Conservation (phyloP, 2,329 filamentous ascomycete genomes). For the Aureobasidium subglaciale region DNA sequence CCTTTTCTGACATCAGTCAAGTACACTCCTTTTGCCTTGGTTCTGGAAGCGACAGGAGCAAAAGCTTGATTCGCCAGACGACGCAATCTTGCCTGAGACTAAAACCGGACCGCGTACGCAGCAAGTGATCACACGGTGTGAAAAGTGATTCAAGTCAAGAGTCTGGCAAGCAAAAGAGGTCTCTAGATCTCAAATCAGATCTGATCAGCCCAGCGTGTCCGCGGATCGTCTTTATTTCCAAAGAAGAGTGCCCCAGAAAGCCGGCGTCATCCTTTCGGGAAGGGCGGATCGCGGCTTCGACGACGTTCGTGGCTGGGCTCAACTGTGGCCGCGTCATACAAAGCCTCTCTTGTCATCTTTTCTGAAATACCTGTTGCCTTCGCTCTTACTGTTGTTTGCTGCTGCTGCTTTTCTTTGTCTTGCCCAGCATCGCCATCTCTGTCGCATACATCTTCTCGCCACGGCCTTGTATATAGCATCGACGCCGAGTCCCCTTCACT, state of each 20-base stretch:
- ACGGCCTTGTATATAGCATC: background rate
- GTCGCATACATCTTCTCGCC: background rate
- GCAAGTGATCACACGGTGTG: conserved; percentile 7
- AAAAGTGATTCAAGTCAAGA: no score
- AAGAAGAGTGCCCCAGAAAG: background rate
- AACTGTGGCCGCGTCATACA: conserved; percentile 13
- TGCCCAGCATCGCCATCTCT: background rate
- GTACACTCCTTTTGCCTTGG: background rate
- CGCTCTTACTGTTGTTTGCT: background rate
- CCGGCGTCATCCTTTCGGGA: conserved; percentile 7
- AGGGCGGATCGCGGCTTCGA: conserved; percentile 1
- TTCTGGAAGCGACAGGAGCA: background rate
- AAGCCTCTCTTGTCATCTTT: background rate
- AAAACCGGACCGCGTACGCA: background rate
- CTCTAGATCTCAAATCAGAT: background rate
- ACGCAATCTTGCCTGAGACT: conserved; percentile 7
- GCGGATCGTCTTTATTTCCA: background rate
- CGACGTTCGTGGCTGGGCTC: conserved; percentile 7
- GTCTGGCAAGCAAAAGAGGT: background rate
- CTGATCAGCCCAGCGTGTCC: background rate
- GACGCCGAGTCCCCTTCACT: background rate
- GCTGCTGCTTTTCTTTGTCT: background rate
- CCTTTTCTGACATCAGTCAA: conserved; percentile 6
- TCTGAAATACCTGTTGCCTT: background rate
- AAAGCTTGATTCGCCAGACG: conserved; percentile 6